A percentile compares a stretch with the other conserved stretches of the same genome.
Conservation (phyloP, 2,329 filamentous ascomycete genomes). For the Hypomyces perniciosus region DNA sequence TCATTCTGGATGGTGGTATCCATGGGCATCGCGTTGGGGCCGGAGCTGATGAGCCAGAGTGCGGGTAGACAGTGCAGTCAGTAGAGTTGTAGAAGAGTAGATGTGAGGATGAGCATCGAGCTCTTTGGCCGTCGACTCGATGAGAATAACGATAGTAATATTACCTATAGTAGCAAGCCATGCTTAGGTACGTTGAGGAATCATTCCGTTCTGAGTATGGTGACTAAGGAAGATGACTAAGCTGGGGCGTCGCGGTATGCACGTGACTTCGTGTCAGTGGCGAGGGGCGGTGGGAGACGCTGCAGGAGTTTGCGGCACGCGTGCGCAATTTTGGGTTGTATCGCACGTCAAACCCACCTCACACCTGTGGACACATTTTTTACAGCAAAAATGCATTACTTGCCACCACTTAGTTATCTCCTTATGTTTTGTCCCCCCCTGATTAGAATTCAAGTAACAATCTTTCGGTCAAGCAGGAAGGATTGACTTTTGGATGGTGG, state of each 20-base stretch:
- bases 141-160: background rate
- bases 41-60: slow-evolving; percentile 32
- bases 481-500: no score
- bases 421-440: no score
- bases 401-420: no score
- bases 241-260: slow-evolving; percentile 13
- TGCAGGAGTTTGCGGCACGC: background rate
- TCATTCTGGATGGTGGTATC: slow-evolving; percentile 53
- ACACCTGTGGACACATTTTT: no score
- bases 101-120: background rate
- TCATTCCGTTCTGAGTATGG: background rate
- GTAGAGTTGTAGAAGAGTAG: background rate
- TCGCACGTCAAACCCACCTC: no score
- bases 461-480: no score
- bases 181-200: background rate
- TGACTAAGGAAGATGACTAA: slow-evolving; percentile 3
- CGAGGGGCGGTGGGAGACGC: background rate
- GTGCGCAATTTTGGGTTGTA: background rate
- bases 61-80: slow-evolving; percentile 23
- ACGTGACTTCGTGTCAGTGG: slow-evolving; percentile 32
- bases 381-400: no score
- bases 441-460: no score
- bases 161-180: no score
- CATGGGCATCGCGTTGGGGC: slow-evolving; percentile 29
- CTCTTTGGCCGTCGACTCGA: background rate